phyloP scores from a whole-genome alignment of 306 rosid genomes.

The Hippophae gyantsensis region DNA sequence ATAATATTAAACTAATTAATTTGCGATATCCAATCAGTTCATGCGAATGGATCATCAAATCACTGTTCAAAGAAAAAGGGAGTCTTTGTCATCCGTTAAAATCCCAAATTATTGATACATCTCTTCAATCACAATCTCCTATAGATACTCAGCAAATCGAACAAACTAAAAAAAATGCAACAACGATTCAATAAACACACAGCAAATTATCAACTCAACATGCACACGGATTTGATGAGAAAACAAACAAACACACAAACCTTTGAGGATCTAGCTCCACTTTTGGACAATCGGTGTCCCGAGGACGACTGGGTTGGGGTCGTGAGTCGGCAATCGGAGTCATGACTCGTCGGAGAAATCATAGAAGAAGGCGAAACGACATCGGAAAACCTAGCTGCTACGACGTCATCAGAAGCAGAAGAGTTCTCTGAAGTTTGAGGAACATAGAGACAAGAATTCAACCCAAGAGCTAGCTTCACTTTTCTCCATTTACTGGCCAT shows the following conservation, averaged over 20 bases:
- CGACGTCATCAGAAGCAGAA: conserved; percentile 19
- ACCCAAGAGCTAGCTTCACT: conserved; percentile 64
- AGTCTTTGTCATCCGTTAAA: not conserved
- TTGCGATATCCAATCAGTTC: not conserved
- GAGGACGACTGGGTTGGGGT: conserved; percentile 60
- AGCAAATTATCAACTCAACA: not conserved
- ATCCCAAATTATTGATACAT: conserved; percentile 2
- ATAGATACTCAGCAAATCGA: conserved; percentile 28
- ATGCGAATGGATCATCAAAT: not conserved
- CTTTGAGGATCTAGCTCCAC: conserved; percentile 55
- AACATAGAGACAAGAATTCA: conserved; percentile 40
- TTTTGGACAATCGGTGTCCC: conserved; percentile 39
- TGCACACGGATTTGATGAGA: conserved; percentile 12
- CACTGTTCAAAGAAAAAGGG: conserved; percentile 1
- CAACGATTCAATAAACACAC: not conserved
- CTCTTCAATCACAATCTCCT: conserved; percentile 30
- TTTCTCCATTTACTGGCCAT: conserved; percentile 86
- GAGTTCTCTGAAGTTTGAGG: conserved; percentile 44
- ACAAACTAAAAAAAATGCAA: conserved; percentile 1
- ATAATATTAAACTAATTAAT: not conserved
- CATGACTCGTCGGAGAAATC: conserved; percentile 19
- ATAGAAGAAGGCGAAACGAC: conserved; percentile 22
- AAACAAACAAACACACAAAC: conserved; percentile 24
- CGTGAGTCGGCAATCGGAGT: conserved; percentile 29
- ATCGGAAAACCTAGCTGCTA: conserved; percentile 24